Evolutionary conservation across 139 green algal genomes (phyloP).

Genomic region (Chlamydomonas sp.): DNA sequence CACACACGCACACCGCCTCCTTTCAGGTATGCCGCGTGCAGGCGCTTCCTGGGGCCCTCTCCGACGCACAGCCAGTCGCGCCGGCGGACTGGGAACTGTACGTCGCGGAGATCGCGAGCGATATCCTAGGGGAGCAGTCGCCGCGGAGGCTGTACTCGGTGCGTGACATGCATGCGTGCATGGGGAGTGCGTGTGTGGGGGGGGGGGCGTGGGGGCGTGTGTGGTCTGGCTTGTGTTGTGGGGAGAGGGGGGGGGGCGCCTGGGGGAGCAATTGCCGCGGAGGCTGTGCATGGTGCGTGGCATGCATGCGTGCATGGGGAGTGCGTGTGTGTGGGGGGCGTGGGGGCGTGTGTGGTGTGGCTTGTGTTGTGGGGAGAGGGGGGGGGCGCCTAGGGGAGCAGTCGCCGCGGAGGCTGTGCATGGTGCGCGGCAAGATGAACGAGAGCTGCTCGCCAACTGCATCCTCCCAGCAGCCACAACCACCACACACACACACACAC

Average conservation of each 20-base stretch:
- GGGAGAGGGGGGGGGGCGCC: too few species aligned
- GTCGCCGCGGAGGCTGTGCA: constrained; percentile 58
- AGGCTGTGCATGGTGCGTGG: constrained; percentile 57
- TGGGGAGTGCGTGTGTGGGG: too few species aligned
- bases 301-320: too few species aligned
- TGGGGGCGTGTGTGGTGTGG: too few species aligned
- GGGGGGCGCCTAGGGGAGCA: constrained; percentile 88
- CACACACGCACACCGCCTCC: too few species aligned
- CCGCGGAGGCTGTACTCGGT: constrained; percentile 58
- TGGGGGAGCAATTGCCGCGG: constrained; percentile 77
- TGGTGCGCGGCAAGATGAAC: constrained; percentile 50
- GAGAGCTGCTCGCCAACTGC: too few species aligned
- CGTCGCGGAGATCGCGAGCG: constrained; percentile 48
- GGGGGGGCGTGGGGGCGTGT: too few species aligned
- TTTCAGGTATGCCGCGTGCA: constrained; percentile 66
- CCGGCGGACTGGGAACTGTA: constrained; percentile 92
- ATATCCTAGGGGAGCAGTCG: constrained; percentile 86
- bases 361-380: too few species aligned
- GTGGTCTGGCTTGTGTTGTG: too few species aligned
- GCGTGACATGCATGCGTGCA: constrained; percentile 60
- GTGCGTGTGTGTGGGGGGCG: too few species aligned
- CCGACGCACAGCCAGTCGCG: constrained; percentile 38
- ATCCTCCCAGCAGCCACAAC: too few species aligned
- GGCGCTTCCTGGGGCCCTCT: constrained; percentile 11
- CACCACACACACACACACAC: too few species aligned